Evolutionary conservation across 306 rosid genomes (phyloP).

Genomic region (Sesbania bispinosa): DNA sequence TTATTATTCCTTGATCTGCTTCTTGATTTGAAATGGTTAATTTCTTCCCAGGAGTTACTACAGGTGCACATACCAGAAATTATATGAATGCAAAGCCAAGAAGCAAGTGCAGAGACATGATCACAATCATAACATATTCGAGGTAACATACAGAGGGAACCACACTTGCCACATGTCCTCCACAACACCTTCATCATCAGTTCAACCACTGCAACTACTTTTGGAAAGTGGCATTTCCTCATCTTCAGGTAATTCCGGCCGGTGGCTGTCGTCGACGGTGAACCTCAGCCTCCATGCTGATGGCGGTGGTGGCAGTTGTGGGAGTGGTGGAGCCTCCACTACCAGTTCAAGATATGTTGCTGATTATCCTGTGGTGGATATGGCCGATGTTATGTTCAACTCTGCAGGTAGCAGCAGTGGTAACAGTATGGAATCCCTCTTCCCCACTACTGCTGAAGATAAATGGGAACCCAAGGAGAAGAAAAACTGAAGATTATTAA

Average conservation of each 20-base stretch:
- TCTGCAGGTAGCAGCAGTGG: conserved; percentile 53
- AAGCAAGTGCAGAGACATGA: conserved; percentile 67
- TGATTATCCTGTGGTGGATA: conserved; percentile 54
- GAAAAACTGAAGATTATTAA: too few species aligned
- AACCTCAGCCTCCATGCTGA: too few species aligned
- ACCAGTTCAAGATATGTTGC: too few species aligned
- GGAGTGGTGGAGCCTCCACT: too few species aligned
- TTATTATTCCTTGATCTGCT: neutral
- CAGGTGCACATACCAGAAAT: conserved; percentile 72
- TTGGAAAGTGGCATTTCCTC: too few species aligned
- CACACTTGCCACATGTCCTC: conserved; percentile 74
- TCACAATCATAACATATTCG: conserved; percentile 41
- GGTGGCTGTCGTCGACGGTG: too few species aligned
- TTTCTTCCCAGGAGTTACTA: conserved; percentile 48
- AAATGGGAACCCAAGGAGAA: conserved; percentile 32
- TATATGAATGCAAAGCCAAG: conserved; percentile 65
- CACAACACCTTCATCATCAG: conserved; percentile 70
- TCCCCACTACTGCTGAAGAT: conserved; percentile 27
- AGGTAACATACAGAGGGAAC: conserved; percentile 45
- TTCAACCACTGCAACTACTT: conserved; percentile 25
- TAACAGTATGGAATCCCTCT: conserved; percentile 60
- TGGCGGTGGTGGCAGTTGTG: too few species aligned
- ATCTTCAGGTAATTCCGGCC: too few species aligned
- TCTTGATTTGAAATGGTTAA: neutral
- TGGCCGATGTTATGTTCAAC: conserved; percentile 71